Base-by-base conservation (phyloP, 352 stramenopile genomes). In the Thraustochytrium sp. region DNA sequence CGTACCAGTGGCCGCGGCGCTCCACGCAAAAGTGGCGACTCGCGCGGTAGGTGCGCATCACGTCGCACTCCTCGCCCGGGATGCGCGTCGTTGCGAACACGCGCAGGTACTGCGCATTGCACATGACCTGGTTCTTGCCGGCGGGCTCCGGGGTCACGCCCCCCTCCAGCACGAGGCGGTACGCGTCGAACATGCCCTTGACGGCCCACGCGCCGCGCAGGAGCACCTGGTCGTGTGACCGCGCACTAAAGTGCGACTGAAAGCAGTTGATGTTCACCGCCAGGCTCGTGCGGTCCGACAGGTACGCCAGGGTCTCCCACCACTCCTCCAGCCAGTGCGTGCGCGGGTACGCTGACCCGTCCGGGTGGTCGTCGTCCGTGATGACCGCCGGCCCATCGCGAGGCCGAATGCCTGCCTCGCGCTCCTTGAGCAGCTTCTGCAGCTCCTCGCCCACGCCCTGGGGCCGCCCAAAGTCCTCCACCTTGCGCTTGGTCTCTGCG, bases 191-290 rank as follows among this genome's bases (percentile, higher is more conserved):
- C 13, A 23, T 21, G 37, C 74, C 56, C 8, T 56, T 53, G 40
- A 82, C n/a, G 9, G 36, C 34, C 74, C 74, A 82, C 11, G 74
- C 74, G 29, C 21, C 53, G 23, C 74, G 74, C 34, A 82, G 74
- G 21, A 78, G 13, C 36, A 48, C 56, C 5, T 82, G 4, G 84
- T 55, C 34, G 74, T 48, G 82, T 42, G 74, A 48, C 9, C 31
- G 49, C 23, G 62, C 34, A 34, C 59, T 21, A 23, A 82, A 84
- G 59, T 82, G 74, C 21, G 51, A 61, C 62, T 82, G 74, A 31
- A 82, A 82, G 74, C 74, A 82, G 31, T 82, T 82, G 37, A 82
- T 80, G 42, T 82, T 82, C 21, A 80, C 62, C 11, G 74, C 74
- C 13, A 82, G 74, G 31, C 53, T 75, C 38, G 59, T 82, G 40